Evolutionary conservation across 2,329 filamentous ascomycete species (phyloP).

Genomic region (Fusarium brevicatenulatum): DNA sequence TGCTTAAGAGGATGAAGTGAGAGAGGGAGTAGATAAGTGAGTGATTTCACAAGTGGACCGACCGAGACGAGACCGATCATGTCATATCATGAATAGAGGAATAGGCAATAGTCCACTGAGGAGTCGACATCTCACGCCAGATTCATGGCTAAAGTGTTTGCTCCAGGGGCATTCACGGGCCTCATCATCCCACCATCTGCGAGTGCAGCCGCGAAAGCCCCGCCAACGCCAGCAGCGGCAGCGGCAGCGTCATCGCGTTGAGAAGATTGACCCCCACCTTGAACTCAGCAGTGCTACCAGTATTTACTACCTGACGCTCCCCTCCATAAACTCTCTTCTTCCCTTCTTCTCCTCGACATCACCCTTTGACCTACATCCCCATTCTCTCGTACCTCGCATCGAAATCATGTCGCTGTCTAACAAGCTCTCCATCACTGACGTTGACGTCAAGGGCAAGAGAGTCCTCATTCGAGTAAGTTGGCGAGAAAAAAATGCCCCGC

Average conservation of each 20-base stretch:
- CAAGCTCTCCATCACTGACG: conserved; percentile 96
- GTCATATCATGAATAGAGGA: conserved; percentile 6
- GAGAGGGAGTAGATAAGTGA: background rate
- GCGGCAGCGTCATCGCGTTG: conserved; percentile 30
- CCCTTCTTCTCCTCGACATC: conserved; percentile 28
- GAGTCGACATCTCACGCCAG: conserved; percentile 19
- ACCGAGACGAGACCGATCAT: conserved; percentile 27
- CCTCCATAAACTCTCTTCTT: conserved; percentile 35
- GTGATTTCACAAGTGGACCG: conserved; percentile 10
- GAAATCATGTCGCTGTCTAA: conserved; percentile 92
- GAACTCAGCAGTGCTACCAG: conserved; percentile 15
- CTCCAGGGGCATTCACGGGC: conserved; percentile 20
- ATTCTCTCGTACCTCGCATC: background rate
- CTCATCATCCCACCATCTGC: conserved; percentile 35
- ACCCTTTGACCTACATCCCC: conserved; percentile 17
- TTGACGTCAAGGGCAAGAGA: conserved; percentile 97
- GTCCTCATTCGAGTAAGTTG: conserved; percentile 90
- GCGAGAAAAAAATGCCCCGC: conserved; percentile 43
- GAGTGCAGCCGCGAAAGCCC: conserved; percentile 36
- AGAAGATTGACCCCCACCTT: conserved; percentile 35
- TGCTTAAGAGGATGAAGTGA: background rate
- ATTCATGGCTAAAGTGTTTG: conserved; percentile 16
- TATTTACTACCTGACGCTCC: conserved; percentile 30
- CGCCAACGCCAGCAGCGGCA: conserved; percentile 13
- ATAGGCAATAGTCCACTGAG: conserved; percentile 3